A percentile compares a stretch with the other conserved stretches of the same genome.
Evolutionary conservation across 768 basidiomycete genomes (phyloP).

Genomic region (Phanerodontia chrysosporium): DNA sequence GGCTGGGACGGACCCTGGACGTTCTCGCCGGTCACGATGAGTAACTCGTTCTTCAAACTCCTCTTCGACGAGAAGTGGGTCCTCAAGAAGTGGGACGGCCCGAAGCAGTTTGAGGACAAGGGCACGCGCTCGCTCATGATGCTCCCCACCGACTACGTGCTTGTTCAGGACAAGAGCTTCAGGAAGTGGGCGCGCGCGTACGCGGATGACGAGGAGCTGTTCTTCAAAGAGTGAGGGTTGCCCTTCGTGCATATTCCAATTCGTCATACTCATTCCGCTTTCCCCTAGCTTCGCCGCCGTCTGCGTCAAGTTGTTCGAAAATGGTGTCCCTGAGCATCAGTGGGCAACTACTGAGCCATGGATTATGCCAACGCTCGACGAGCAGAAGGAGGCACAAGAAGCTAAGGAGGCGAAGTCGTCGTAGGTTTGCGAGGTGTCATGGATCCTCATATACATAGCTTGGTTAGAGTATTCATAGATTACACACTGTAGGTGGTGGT

Average conservation of each 20-base stretch:
- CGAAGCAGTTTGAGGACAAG: conserved; percentile 93
- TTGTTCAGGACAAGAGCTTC: conserved; percentile 89
- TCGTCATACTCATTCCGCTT: background rate
- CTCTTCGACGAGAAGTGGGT: conserved; percentile 89
- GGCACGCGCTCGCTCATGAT: conserved; percentile 89
- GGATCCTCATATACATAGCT: no score
- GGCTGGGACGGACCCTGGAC: conserved; percentile 94
- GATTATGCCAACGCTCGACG: conserved; percentile 54
- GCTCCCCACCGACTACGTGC: conserved; percentile 90
- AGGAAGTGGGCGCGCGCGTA: conserved; percentile 86
- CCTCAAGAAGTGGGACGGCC: conserved; percentile 95
- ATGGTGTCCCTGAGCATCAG: conserved; percentile 85
- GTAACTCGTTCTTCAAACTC: conserved; percentile 84
- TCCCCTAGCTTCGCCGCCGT: conserved; percentile 71
- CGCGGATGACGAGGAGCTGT: conserved; percentile 78
- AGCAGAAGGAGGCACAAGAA: conserved; percentile 28
- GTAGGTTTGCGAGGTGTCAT: no score
- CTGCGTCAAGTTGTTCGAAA: conserved; percentile 80
- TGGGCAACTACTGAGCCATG: conserved; percentile 71
- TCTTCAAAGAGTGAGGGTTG: conserved; percentile 84
- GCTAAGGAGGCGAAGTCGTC: background rate
- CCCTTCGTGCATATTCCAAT: background rate
- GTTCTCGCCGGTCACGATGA: conserved; percentile 85
- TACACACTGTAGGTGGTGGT: no score
- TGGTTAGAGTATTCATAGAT: no score